A percentile compares a stretch with the other conserved stretches of the same genome.
These are phyloP conservation scores for Ophiocordyceps sinensis DNA, from an alignment of 2,329 filamentous ascomycete species.

Conservation along the genomic window DNA sequence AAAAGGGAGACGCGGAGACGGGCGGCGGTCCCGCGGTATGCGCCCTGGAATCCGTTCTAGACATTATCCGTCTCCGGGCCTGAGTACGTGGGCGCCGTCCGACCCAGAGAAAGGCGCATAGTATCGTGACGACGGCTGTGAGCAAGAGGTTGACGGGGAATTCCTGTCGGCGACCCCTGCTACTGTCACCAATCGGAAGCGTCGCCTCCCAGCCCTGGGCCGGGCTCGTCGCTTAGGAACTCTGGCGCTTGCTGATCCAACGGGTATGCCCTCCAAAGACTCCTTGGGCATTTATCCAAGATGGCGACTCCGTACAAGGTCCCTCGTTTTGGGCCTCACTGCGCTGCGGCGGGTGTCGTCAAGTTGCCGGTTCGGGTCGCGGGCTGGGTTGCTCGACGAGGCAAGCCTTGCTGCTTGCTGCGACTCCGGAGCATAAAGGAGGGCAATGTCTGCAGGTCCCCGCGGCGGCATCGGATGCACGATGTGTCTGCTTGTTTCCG, in stretches of 20 bases:
- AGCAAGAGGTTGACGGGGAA: background rate
- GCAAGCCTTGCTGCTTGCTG: background rate
- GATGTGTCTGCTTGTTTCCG: constrained; percentile 17
- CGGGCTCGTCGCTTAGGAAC: background rate
- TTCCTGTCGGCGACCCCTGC: background rate
- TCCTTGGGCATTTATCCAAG: constrained; percentile 1
- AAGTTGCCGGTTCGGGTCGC: constrained; percentile 15
- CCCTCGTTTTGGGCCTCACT: background rate
- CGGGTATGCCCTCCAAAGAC: background rate
- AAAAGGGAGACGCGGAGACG: background rate
- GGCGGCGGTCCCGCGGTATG: constrained; percentile 2
- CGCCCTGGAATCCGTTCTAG: constrained; percentile 8
- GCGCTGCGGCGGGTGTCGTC: constrained; percentile 6
- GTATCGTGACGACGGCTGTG: background rate
- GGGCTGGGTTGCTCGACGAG: constrained; percentile 7
- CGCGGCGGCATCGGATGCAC: constrained; percentile 13
- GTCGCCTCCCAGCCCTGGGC: background rate
- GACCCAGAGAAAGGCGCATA: background rate
- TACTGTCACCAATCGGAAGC: background rate
- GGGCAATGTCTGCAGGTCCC: constrained; percentile 6
- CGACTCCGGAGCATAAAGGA: background rate
- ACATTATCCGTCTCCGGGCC: constrained; percentile 5
- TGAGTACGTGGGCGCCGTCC: background rate
- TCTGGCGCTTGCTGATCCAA: background rate
- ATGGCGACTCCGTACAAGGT: background rate